Evolutionary conservation across 306 rosid genomes (phyloP).

Genomic region (Malus asiatica): DNA sequence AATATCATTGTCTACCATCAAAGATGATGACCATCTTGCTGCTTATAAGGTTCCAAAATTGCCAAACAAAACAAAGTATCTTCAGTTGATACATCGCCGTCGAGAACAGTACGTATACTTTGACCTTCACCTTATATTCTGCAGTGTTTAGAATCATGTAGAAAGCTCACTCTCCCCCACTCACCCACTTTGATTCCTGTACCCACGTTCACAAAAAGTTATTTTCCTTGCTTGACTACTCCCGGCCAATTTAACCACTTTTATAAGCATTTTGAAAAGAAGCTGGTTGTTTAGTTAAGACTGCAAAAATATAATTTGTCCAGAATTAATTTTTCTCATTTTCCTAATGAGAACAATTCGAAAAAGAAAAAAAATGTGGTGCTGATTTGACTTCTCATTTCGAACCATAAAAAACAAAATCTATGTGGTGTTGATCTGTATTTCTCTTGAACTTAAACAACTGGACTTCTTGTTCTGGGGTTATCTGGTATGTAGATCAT

Average conservation of each 20-base stretch:
- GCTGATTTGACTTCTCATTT: background rate
- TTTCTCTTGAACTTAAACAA: background rate
- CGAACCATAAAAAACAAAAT: background rate
- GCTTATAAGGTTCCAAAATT: slow-evolving; percentile 75
- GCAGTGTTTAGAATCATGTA: background rate
- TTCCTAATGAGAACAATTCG: background rate
- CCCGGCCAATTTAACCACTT: background rate
- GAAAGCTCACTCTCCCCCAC: background rate
- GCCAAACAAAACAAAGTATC: slow-evolving; percentile 61
- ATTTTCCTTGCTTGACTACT: background rate
- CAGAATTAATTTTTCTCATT: background rate
- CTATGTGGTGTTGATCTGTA: background rate
- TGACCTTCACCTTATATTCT: background rate
- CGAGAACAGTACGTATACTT: slow-evolving; percentile 64
- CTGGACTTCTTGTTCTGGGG: background rate
- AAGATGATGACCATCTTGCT: slow-evolving; percentile 82
- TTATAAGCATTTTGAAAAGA: background rate
- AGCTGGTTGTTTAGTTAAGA: background rate
- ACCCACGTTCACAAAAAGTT: too few relatives aligned
- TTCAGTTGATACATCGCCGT: slow-evolving; percentile 79
- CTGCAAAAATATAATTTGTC: background rate
- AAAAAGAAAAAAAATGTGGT: background rate
- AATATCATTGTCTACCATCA: slow-evolving; percentile 60
- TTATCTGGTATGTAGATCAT: background rate
- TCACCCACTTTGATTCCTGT: background rate